Evolutionary conservation across 1,284 basidiomycete species (phyloP).

Genomic region (Ceraceosorus guamensis): DNA sequence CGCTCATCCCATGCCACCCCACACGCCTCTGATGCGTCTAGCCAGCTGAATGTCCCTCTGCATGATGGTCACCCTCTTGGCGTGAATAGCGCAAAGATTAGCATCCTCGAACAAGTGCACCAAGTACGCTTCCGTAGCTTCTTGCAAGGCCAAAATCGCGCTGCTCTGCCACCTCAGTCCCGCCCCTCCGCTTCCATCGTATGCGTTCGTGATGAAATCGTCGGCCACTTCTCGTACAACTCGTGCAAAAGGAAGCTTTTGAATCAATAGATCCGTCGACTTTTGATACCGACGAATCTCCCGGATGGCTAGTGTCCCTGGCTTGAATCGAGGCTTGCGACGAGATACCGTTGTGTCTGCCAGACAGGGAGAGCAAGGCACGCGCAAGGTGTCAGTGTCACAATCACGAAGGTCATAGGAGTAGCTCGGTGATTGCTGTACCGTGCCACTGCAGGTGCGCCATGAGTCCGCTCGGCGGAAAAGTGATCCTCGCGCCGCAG

Average conservation of each 20-base stretch:
- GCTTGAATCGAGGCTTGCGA: slow-evolving; percentile 31
- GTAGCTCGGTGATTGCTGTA: no score
- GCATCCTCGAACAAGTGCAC: slow-evolving; percentile 48
- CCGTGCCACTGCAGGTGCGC: no score
- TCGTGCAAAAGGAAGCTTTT: slow-evolving; percentile 45
- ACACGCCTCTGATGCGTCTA: slow-evolving; percentile 41
- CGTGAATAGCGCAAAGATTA: slow-evolving; percentile 39
- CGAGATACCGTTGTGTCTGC: no score
- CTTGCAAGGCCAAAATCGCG: slow-evolving; percentile 46
- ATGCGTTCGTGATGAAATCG: slow-evolving; percentile 41
- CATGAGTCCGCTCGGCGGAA: no score
- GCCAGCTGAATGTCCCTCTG: slow-evolving; percentile 47
- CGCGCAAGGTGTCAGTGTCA: no score
- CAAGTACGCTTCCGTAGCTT: slow-evolving; percentile 46
- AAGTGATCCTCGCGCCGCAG: no score
- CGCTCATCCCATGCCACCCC: slow-evolving; percentile 43
- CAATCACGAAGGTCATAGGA: no score
- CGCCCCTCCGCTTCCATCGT: slow-evolving; percentile 32
- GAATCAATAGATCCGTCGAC: slow-evolving; percentile 44
- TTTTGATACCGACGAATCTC: slow-evolving; percentile 47
- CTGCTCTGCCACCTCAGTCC: slow-evolving; percentile 47
- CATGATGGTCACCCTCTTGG: slow-evolving; percentile 43
- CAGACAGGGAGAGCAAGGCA: no score
- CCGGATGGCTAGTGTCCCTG: slow-evolving; percentile 45
- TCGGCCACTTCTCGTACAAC: slow-evolving; percentile 45